Base-by-base conservation (phyloP, 2,329 filamentous ascomycete species). In the Pseudocercospora macadamiae region DNA sequence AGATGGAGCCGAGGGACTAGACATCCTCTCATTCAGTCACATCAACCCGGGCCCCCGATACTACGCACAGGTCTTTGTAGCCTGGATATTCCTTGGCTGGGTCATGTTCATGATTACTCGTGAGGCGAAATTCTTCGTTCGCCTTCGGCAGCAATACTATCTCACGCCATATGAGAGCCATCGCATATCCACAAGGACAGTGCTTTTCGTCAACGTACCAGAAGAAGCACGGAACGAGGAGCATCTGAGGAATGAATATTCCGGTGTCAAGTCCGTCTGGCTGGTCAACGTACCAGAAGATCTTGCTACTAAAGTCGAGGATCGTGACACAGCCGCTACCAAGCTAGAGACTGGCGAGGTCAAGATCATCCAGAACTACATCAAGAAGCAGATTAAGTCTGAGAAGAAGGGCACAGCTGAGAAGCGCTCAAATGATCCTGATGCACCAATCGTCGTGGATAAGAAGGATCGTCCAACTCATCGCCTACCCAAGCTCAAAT, bases 401-500 rank as follows among this genome's bases (percentile, higher is more conserved):
- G 62, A 66, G 30, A 69, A 69, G 55, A 65, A 70, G 59, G 53
- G 19, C 10, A 48, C 52, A 32, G 55, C 48, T 34, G 55, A 54
- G 30, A 32, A 56, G 14, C 52, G 8, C 28, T 7, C 12, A 32
- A 32, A 57, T n/a, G 60, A 61, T 3, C 36, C 51, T 9, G 54
- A 60, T 18, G 53, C 79, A 28, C 79, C 82, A 9, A 77, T 79
- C 49, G 84, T 88, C 64, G 80, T 82, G 61, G 88, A 71, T 16
- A 71, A 74, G 51, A 79, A 76, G 73, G 74, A 90, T 66, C 83
- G 91, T 32, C 91, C 91, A 1, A 86, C 87, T 1, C 91, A 96
- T 70, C 85, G 85, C 30, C 78, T 87, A 18, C 63, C 60, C 18
- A 18, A 39, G 10, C 56, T 67, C 25, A 65, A 65, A 54, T 88